Conservation (phyloP, 2,329 filamentous ascomycete genomes). For the Teratosphaeria viscida region DNA sequence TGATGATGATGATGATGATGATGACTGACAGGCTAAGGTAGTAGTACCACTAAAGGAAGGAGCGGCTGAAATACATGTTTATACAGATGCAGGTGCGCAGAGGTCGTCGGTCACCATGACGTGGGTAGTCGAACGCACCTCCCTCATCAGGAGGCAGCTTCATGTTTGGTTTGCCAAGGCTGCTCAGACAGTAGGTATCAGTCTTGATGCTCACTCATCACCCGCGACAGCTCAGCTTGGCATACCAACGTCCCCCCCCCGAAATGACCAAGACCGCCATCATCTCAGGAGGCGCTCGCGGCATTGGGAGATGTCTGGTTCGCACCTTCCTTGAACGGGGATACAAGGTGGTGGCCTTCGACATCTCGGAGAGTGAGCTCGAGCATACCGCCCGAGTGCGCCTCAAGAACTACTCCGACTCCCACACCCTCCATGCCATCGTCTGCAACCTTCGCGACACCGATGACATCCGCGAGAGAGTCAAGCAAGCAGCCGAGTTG, state of each 20-base stretch:
- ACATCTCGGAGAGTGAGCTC: constrained; percentile 29
- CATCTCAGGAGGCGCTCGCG: constrained; percentile 16
- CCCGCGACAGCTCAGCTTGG: too few species aligned
- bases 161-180: not conserved
- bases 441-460: constrained; percentile 25
- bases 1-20: too few species aligned
- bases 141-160: too few species aligned
- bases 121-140: not conserved
- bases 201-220: not conserved
- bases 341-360: constrained; percentile 31
- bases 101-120: not conserved
- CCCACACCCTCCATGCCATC: constrained; percentile 7
- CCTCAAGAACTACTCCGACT: constrained; percentile 15
- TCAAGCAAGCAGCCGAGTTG: constrained; percentile 22
- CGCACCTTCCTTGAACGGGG: constrained; percentile 27
- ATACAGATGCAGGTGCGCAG: not conserved
- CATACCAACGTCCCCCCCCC: too few species aligned
- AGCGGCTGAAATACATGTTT: too few species aligned
- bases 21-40: too few species aligned
- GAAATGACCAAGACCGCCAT: not conserved
- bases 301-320: constrained; percentile 26
- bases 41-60: too few species aligned
- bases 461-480: constrained; percentile 22
- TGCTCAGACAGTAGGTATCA: not conserved
- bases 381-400: constrained; percentile 23